These are phyloP conservation scores for Suhomyces bribrorum DNA, from an alignment of 1,139 yeast species.

Conservation along the genomic window DNA sequence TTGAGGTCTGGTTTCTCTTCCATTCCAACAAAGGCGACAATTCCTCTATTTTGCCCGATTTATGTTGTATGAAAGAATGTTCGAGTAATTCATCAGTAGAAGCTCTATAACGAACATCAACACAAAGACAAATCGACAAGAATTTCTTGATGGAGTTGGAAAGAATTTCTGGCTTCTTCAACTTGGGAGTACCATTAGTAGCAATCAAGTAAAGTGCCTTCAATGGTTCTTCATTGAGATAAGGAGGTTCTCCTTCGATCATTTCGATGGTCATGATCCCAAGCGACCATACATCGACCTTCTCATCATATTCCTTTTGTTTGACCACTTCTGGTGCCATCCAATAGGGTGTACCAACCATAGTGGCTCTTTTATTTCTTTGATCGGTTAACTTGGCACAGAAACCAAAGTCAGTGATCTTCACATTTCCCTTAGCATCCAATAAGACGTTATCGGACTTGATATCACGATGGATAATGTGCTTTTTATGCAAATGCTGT, in stretches of 20 bases:
- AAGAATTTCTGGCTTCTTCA: constrained; percentile 80
- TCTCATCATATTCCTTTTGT: constrained; percentile 94
- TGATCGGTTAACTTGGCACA: constrained; percentile 95
- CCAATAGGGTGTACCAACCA: constrained; percentile 99
- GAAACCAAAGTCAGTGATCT: constrained; percentile 96
- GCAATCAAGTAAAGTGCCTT: constrained; percentile 89
- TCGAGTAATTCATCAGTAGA: constrained; percentile 82
- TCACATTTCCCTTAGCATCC: constrained; percentile 85
- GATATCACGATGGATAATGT: constrained; percentile 93
- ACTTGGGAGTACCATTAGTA: constrained; percentile 94
- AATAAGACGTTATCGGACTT: constrained; percentile 91
- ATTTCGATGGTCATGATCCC: constrained; percentile 98
- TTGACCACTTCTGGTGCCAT: constrained; percentile 99
- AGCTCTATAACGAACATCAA: constrained; percentile 90
- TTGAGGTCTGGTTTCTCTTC: constrained; percentile 37
- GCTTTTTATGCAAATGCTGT: constrained; percentile 85
- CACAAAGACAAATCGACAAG: constrained; percentile 89
- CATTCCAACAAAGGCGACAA: constrained; percentile 72
- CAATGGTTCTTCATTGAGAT: constrained; percentile 92
- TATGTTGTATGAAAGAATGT: constrained; percentile 72
- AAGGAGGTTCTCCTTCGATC: constrained; percentile 99
- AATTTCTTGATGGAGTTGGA: constrained; percentile 83
- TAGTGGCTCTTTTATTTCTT: constrained; percentile 90
- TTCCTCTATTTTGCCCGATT: constrained; percentile 69
- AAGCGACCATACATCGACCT: constrained; percentile 96